These are phyloP conservation scores for Talaromyces liani DNA, from an alignment of 495 filamentous ascomycete species.

Conservation along the genomic window DNA sequence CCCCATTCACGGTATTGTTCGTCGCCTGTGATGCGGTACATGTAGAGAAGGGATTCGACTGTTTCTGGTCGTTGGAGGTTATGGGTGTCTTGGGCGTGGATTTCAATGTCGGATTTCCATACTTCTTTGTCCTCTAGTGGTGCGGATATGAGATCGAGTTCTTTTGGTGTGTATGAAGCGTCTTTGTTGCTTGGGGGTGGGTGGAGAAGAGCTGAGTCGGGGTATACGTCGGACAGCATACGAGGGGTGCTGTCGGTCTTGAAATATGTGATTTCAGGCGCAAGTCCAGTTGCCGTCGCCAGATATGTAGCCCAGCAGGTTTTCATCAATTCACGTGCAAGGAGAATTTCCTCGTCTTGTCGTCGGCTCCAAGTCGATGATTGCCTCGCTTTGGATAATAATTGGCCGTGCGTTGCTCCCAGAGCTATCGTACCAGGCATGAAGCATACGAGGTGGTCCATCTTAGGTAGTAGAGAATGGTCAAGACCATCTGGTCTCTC, in stretches of 20 bases:
- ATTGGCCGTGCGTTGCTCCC: slow-evolving; percentile 71
- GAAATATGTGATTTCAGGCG: slow-evolving; percentile 89
- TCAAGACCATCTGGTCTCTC: slow-evolving; percentile 75
- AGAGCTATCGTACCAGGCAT: slow-evolving; percentile 94
- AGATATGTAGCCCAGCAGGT: slow-evolving; percentile 98
- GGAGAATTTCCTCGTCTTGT: slow-evolving; percentile 77
- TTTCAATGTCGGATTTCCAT: slow-evolving; percentile 69
- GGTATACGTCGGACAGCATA: slow-evolving; percentile 35
- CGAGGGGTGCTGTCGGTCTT: slow-evolving; percentile 49
- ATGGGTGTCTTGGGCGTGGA: slow-evolving; percentile 70
- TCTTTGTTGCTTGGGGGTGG: slow-evolving; percentile 6
- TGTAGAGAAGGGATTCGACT: slow-evolving; percentile 89
- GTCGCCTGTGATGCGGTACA: slow-evolving; percentile 97
- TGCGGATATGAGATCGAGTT: slow-evolving; percentile 27
- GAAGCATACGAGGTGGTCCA: slow-evolving; percentile 98
- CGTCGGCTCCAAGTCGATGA: slow-evolving; percentile 62
- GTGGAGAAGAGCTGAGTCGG: slow-evolving; percentile 20
- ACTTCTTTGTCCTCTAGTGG: slow-evolving; percentile 17
- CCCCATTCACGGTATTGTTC: slow-evolving; percentile 90
- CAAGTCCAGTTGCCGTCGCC: slow-evolving; percentile 77
- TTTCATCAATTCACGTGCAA: slow-evolving; percentile 85
- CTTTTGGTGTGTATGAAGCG: slow-evolving; percentile 15
- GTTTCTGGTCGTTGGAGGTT: slow-evolving; percentile 97
- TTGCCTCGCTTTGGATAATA: slow-evolving; percentile 65
- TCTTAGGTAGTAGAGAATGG: slow-evolving; percentile 65